phyloP scores from a whole-genome alignment of 2,329 filamentous ascomycete genomes.

The Cercospora sp. region DNA sequence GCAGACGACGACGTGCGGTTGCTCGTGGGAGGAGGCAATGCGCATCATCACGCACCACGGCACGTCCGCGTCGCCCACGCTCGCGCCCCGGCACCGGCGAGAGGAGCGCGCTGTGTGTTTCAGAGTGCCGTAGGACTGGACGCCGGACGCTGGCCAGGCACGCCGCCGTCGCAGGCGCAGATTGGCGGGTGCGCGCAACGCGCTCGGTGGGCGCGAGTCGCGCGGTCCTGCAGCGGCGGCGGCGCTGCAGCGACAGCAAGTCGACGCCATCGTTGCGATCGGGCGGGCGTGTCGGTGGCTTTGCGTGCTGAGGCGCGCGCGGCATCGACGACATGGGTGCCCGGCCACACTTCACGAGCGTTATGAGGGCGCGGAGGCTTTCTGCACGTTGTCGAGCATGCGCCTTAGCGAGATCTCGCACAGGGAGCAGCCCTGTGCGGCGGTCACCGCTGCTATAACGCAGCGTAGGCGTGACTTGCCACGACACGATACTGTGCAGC shows the following conservation, averaged over 20 bases:
- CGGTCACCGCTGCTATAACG: slow-evolving; percentile 14
- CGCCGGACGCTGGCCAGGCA: neutral
- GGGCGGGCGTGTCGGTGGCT: neutral
- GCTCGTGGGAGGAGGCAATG: neutral
- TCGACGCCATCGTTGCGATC: neutral
- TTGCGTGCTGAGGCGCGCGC: neutral
- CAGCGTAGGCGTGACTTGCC: slow-evolving; percentile 7
- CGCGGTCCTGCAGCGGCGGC: neutral
- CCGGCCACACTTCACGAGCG: neutral
- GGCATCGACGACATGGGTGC: slow-evolving; percentile 2
- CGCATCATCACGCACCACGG: neutral
- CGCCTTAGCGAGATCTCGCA: slow-evolving; percentile 3
- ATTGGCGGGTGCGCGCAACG: neutral
- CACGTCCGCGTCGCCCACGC: neutral
- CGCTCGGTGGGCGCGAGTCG: neutral
- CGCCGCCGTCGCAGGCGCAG: neutral
- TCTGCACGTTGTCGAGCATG: slow-evolving; percentile 13
- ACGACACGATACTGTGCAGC: neutral
- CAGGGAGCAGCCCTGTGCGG: slow-evolving; percentile 11
- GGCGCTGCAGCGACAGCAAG: neutral
- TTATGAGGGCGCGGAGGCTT: neutral
- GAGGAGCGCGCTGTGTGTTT: neutral
- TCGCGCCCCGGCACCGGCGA: neutral
- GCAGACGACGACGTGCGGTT: neutral
- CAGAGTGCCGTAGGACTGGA: neutral